Percentiles rank a stretch among this genome's conserved stretches.
Conservation (phyloP, 1,284 basidiomycete species). For the Cutaneotrichosporon mucoides region DNA sequence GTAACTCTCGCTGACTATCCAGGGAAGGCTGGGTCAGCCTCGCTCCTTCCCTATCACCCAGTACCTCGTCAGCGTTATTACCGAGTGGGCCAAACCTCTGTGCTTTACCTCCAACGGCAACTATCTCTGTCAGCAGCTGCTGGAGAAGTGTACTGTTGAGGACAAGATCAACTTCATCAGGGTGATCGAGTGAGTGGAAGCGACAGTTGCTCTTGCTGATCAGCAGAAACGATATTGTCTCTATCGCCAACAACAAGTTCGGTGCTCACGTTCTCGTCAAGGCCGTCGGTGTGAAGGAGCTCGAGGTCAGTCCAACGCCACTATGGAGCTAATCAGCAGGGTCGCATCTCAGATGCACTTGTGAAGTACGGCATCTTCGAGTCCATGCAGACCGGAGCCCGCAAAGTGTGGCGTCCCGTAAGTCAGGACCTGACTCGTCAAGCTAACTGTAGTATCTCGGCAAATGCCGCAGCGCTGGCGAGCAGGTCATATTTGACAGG, state of each 20-base stretch:
- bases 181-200: constrained; percentile 30
- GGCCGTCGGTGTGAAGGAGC: constrained; percentile 36
- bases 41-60: constrained; percentile 9
- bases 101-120: constrained; percentile 45
- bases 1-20: background rate
- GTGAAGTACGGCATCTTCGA: constrained; percentile 38
- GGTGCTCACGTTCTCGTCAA: constrained; percentile 46
- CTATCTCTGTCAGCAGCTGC: constrained; percentile 44
- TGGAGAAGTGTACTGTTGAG: constrained; percentile 33
- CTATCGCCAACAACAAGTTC: constrained; percentile 45
- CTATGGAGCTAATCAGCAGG: constrained; percentile 11
- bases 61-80: constrained; percentile 30
- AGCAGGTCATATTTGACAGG: constrained; percentile 33
- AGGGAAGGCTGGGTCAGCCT: constrained; percentile 14
- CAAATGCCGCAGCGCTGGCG: constrained; percentile 30
- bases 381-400: constrained; percentile 41
- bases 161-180: constrained; percentile 40
- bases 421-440: background rate
- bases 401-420: constrained; percentile 43
- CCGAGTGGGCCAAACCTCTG: constrained; percentile 36
- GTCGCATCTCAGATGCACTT: constrained; percentile 32
- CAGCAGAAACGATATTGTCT: constrained; percentile 34
- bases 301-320: constrained; percentile 28
- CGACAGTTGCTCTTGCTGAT: background rate
- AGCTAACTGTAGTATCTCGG: constrained; percentile 35